Conservation (phyloP, 73 alveolate species). For the Symbiodinium natans region DNA sequence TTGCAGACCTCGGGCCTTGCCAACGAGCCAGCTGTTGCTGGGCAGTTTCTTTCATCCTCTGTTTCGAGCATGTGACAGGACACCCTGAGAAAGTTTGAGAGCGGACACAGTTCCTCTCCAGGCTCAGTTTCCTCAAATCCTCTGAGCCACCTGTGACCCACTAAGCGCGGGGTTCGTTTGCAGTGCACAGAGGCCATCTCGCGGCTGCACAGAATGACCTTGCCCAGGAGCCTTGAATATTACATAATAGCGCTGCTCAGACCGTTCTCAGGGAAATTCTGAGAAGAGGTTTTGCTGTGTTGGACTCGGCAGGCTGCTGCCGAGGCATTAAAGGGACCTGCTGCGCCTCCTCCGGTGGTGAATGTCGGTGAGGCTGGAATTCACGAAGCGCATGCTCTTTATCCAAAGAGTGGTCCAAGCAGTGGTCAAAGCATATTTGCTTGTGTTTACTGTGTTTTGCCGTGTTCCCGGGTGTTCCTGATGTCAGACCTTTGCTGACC, state of each 20-base stretch:
- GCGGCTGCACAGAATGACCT: background rate
- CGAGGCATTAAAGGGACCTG: constrained; percentile 31
- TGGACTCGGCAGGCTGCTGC: constrained; percentile 47
- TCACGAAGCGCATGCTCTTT: too few relatives aligned
- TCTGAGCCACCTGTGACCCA: too few relatives aligned
- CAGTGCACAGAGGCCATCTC: background rate
- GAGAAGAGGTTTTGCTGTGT: background rate
- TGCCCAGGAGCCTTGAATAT: too few relatives aligned
- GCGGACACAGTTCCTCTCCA: constrained; percentile 50
- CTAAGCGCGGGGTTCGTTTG: background rate
- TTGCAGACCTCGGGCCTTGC: background rate
- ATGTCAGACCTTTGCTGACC: constrained; percentile 48
- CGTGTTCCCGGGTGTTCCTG: background rate
- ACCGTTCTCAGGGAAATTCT: too few relatives aligned
- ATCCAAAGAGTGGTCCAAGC: background rate
- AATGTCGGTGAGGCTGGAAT: constrained; percentile 53
- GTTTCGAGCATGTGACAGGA: background rate
- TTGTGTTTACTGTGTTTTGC: background rate
- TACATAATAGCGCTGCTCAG: too few relatives aligned
- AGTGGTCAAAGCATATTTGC: background rate
- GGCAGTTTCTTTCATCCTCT: background rate
- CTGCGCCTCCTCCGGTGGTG: background rate
- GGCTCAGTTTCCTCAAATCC: constrained; percentile 1
- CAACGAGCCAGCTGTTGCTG: background rate
- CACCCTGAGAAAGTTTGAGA: constrained; percentile 56